Evolutionary conservation across 225 moss, liverwort and hornwort species (phyloP).

Genomic region (Rhytidiadelphus loreus): DNA sequence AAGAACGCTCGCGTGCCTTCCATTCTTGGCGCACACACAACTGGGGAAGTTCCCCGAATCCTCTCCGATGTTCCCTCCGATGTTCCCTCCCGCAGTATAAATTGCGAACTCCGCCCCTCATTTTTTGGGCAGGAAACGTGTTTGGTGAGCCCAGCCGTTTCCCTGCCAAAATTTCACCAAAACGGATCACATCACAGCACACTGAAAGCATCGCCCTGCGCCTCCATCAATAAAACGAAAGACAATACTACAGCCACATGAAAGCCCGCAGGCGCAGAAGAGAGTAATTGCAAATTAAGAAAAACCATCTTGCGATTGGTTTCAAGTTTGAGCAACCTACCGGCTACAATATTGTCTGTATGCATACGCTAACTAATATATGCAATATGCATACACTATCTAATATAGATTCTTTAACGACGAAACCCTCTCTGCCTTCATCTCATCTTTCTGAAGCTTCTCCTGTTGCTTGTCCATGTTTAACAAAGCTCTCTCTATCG

Average conservation of each 20-base stretch:
- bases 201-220: neutral
- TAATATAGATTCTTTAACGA: constrained; percentile 51
- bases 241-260: neutral
- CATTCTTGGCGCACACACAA: neutral
- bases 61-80: neutral
- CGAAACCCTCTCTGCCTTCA: constrained; percentile 51
- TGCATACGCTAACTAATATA: neutral
- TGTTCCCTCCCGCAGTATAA: neutral
- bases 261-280: neutral
- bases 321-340: neutral
- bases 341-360: neutral
- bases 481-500: constrained; percentile 65
- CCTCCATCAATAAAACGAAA: neutral
- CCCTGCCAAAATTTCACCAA: neutral
- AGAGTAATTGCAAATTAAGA: too few species aligned
- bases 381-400: neutral
- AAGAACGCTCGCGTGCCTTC: neutral
- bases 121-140: neutral
- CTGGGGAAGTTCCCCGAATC: neutral
- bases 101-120: neutral
- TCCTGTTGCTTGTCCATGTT: constrained; percentile 73
- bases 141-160: neutral
- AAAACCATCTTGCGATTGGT: neutral
- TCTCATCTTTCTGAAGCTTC: constrained; percentile 53
- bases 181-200: neutral